These are phyloP conservation scores for Metahyphopichia silvanorum DNA, from an alignment of 805 yeast genomes.

Conservation along the genomic window DNA sequence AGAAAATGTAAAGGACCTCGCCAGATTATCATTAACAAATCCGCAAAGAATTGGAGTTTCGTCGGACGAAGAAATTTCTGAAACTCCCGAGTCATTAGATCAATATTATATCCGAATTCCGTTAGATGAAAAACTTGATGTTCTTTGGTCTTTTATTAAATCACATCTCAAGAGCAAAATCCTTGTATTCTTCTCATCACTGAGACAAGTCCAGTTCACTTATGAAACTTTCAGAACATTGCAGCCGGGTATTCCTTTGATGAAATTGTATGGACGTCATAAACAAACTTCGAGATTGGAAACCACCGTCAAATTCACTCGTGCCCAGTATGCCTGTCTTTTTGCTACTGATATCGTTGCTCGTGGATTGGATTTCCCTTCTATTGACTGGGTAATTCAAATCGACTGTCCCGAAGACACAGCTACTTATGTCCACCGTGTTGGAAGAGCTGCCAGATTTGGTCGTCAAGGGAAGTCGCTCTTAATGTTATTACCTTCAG, in stretches of 20 bases:
- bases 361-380: conserved; percentile 88
- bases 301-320: conserved; percentile 71
- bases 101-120: conserved; percentile 76
- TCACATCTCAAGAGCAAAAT: conserved; percentile 79
- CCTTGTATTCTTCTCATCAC: conserved; percentile 79
- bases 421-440: conserved; percentile 87
- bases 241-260: conserved; percentile 87
- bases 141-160: conserved; percentile 80
- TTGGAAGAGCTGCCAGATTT: conserved; percentile 85
- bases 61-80: conserved; percentile 47
- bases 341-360: conserved; percentile 92
- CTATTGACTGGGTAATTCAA: conserved; percentile 93
- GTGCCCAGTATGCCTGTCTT: conserved; percentile 75
- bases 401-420: conserved; percentile 89
- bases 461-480: conserved; percentile 82
- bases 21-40: conserved; percentile 66
- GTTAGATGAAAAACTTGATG: conserved; percentile 78
- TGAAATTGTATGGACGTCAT: conserved; percentile 86
- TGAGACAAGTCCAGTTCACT: conserved; percentile 87
- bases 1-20: conserved; percentile 76
- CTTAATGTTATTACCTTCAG: conserved; percentile 79
- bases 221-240: conserved; percentile 82
- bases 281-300: conserved; percentile 88
- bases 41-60: conserved; percentile 49
- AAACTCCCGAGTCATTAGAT: conserved; percentile 81